Evolutionary conservation across 805 yeast genomes (phyloP), one percentile per base, ranked within the genome.

Genomic region (Candida xiaguanensis): DNA sequence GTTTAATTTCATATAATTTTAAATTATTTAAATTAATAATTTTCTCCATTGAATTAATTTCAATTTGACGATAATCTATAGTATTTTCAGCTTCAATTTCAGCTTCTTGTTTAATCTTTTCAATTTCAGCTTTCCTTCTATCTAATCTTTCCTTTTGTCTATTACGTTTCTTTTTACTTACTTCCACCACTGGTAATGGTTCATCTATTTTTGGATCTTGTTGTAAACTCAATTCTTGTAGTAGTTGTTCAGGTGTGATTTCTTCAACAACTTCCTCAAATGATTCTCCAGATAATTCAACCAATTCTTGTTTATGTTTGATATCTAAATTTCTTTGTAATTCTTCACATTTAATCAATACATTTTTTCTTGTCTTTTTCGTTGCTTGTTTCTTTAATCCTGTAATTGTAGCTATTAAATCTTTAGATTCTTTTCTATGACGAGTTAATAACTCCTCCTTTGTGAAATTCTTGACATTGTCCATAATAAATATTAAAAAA

Each of bases 111-210:
- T 77, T 73, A 36, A 85, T 66, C 36, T 68, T 67, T 19, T 77
- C 80, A 14, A 80, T 70, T 41, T 82, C 83, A 1, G 83, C 87
- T 34, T 86, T 80, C 42, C 96, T 71, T 54, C 74, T 78, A 0
- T 91, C 95, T 17, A 88, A 55, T 50, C 85, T 72, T 53, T 89
- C 97, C 61, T 84, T 86, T 46, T 87, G 93, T 40, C 97, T 73
- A 56, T 91, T 91, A 34, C 91, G 72, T 51, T 77, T 78, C 29
- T 53, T 43, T 12, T 31, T n/a, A n/a, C n/a, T n/a, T n/a, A n/a
- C n/a, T 35, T 1, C 43, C 39, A 20, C 24, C 24, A 20, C n/a
- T n/a, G n/a, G n/a, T n/a, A n/a, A n/a, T n/a, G n/a, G n/a, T n/a
- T n/a, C n/a, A n/a, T n/a, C n/a, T n/a, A n/a, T n/a, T n/a, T n/a